Evolutionary conservation across 1,284 basidiomycete genomes (phyloP), one percentile per base, ranked within the genome.

Genomic region (Tylopilus sp.): DNA sequence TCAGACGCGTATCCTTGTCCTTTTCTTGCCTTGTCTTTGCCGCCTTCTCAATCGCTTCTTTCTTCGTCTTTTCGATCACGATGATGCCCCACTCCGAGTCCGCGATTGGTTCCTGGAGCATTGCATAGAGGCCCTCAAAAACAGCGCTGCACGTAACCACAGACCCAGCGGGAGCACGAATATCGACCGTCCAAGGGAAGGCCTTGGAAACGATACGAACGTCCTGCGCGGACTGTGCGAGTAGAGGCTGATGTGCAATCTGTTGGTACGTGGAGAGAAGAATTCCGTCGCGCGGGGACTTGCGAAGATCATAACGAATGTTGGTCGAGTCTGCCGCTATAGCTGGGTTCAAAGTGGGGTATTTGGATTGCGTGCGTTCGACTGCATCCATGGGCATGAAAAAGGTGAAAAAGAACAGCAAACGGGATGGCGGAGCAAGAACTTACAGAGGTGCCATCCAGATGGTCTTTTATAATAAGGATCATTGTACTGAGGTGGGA

Each of bases 1-100:
- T 80, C 36, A 77, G 50, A 50, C 57, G 57, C 26, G 29, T 41
- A 31, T 63, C 62, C 40, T 51, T 61, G 15, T 59, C 59, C 51
- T 62, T 64, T 14, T 50, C 62, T 6, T 58, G 56, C 48, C 67
- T 61, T 38, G 61, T 59, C 54, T 68, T 71, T 15, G 66, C 69
- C 2, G 71, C 66, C 46, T 68, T 69, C 53, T 73, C 68, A 26
- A 73, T 65, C 29, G 59, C 54, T 55, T 72, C 70, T 64, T 41
- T 57, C 51, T 71, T 65, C 50, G 71, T 66, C 64, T 72, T 76
- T 41, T 70, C 69, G 18, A 69, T 69, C 28, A 62, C 63, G 50
- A 78, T 64, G 30, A 80, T 63, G 0, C 78, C 79, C 82, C 82
- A 84, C 59, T 84, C 83, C 4, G 80, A 80, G 52, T 83, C 79